Percentiles rank a stretch among this genome's conserved stretches.
Evolutionary conservation across 2,329 filamentous ascomycete genomes (phyloP).

Genomic region (Dissoconium aciculare): DNA sequence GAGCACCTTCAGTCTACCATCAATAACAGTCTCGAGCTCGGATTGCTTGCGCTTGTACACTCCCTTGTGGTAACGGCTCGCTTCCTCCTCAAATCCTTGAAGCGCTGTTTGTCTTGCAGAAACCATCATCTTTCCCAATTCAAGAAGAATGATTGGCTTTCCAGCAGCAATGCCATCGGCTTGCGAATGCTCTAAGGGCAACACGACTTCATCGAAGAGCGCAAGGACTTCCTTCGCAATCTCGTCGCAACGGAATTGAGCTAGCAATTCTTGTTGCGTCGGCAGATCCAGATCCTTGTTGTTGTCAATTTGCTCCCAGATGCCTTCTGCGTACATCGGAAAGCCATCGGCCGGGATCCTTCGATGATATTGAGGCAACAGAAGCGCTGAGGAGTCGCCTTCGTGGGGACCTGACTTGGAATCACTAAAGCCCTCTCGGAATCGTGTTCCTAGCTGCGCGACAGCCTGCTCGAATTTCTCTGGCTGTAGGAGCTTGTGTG

Average conservation of each 20-base stretch:
- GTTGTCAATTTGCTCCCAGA: conserved; percentile 97
- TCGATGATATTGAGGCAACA: conserved; percentile 87
- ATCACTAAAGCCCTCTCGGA: conserved; percentile 65
- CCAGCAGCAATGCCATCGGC: conserved; percentile 59
- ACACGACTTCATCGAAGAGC: conserved; percentile 66
- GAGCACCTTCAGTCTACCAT: conserved; percentile 71
- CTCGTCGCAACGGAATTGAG: conserved; percentile 95
- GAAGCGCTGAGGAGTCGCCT: conserved; percentile 62
- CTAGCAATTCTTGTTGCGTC: conserved; percentile 89
- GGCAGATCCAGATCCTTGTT: conserved; percentile 97
- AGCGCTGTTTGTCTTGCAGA: conserved; percentile 57
- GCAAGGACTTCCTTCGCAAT: conserved; percentile 80
- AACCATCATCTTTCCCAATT: conserved; percentile 61
- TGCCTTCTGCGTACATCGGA: conserved; percentile 76
- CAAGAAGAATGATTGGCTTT: conserved; percentile 54
- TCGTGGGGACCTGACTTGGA: conserved; percentile 49
- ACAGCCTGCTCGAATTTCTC: conserved; percentile 79
- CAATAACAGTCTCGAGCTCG: conserved; percentile 76
- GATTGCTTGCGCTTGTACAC: conserved; percentile 75
- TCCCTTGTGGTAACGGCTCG: conserved; percentile 89
- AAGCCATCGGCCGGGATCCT: conserved; percentile 96
- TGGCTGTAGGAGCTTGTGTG: conserved; percentile 90
- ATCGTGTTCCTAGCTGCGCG: conserved; percentile 62
- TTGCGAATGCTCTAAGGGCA: conserved; percentile 75
- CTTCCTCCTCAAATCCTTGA: conserved; percentile 76